Evolutionary conservation across 768 basidiomycete species (phyloP).

Genomic region (Leucogyrophana mollusca): DNA sequence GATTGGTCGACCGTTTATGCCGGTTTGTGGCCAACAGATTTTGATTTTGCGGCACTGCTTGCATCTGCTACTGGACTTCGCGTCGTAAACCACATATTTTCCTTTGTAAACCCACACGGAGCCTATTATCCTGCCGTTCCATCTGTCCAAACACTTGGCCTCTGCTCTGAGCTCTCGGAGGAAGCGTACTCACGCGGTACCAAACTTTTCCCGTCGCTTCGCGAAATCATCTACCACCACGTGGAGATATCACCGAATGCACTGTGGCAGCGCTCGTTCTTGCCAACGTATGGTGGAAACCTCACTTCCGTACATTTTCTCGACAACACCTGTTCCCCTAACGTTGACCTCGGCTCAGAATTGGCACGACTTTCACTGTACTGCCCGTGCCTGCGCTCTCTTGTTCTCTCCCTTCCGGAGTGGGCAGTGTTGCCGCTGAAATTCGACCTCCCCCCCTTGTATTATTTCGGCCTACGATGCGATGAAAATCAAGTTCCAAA

Average conservation of each 20-base stretch:
- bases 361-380: slow-evolving; percentile 6
- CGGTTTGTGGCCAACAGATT: not conserved
- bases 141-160: slow-evolving; percentile 5
- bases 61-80: slow-evolving; percentile 12
- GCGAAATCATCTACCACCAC: too few species aligned
- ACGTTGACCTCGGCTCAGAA: slow-evolving; percentile 1
- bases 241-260: too few species aligned
- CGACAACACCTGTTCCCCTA: not conserved
- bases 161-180: slow-evolving; percentile 1
- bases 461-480: slow-evolving; percentile 16
- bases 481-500: slow-evolving; percentile 1
- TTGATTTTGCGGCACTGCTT: slow-evolving; percentile 5
- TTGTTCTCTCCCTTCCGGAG: slow-evolving; percentile 10
- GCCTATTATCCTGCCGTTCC: slow-evolving; percentile 13
- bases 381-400: slow-evolving; percentile 18
- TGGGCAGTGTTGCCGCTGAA: not conserved
- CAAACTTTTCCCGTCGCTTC: slow-evolving; percentile 1
- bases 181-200: not conserved
- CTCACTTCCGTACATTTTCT: slow-evolving; percentile 17
- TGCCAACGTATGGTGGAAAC: slow-evolving; percentile 12
- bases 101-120: not conserved
- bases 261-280: not conserved
- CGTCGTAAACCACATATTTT: not conserved
- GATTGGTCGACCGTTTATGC: slow-evolving; percentile 12
- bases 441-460: slow-evolving; percentile 11